Evolutionary conservation across 352 stramenopile species (phyloP).

Genomic region (Blastocystis sp.): DNA sequence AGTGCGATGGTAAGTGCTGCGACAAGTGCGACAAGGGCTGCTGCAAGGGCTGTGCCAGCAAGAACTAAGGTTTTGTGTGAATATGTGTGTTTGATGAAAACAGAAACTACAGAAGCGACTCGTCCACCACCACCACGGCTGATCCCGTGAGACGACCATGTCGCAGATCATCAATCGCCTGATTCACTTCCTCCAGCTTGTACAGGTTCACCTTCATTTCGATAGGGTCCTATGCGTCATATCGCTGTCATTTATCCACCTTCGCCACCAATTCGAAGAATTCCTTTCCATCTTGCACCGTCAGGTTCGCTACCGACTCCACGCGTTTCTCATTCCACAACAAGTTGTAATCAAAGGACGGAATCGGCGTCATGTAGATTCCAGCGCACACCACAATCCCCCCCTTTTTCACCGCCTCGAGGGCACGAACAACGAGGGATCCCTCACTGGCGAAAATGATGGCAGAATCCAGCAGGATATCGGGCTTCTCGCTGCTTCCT

Average conservation of each 20-base stretch:
- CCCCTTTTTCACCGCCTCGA: slow-evolving; percentile 58
- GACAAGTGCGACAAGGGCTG: too few relatives aligned
- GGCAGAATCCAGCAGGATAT: slow-evolving; percentile 26
- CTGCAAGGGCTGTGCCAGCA: too few relatives aligned
- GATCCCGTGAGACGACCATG: slow-evolving; percentile 60
- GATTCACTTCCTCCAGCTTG: slow-evolving; percentile 51
- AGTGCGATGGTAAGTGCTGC: too few relatives aligned
- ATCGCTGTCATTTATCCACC: background rate
- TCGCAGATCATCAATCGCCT: slow-evolving; percentile 61
- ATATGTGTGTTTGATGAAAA: slow-evolving; percentile 28
- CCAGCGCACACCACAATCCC: slow-evolving; percentile 66
- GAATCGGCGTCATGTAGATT: slow-evolving; percentile 65
- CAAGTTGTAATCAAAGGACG: slow-evolving; percentile 43
- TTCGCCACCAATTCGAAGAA: slow-evolving; percentile 61
- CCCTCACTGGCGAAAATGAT: slow-evolving; percentile 68
- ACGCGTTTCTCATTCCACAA: slow-evolving; percentile 62
- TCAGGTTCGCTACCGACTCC: slow-evolving; percentile 65
- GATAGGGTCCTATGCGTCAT: slow-evolving; percentile 21
- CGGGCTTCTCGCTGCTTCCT: slow-evolving; percentile 10
- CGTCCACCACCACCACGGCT: slow-evolving; percentile 46
- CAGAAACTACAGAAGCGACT: slow-evolving; percentile 22
- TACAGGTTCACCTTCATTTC: slow-evolving; percentile 55
- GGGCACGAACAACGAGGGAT: background rate
- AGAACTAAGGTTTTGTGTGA: background rate
- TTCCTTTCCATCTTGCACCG: slow-evolving; percentile 57